These are phyloP conservation scores for Ophiostoma sp. DNA, from an alignment of 2,329 filamentous ascomycete species.

Conservation along the genomic window DNA sequence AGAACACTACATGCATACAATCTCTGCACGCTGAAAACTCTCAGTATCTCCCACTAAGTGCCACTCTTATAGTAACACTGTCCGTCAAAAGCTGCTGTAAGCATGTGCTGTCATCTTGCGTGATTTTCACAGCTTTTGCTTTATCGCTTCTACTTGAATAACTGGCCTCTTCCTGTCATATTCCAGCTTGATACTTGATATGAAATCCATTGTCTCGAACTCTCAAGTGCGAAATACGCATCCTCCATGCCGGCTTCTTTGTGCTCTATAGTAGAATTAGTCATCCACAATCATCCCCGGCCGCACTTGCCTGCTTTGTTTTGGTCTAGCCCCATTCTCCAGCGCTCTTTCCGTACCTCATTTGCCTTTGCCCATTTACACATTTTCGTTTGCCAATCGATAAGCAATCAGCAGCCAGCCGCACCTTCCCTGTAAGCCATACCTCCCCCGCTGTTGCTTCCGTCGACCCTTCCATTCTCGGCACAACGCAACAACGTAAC, in stretches of 20 bases:
- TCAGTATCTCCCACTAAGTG: neutral
- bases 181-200: too few species aligned
- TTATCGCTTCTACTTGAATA: neutral
- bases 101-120: neutral
- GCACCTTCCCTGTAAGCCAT: constrained; percentile 10
- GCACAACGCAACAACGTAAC: constrained; percentile 15
- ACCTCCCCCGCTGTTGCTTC: constrained; percentile 7
- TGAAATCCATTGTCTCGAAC: neutral
- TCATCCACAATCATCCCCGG: neutral
- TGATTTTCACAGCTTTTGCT: neutral
- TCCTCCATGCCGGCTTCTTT: neutral
- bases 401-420: constrained; percentile 16
- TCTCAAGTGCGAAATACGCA: neutral
- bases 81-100: neutral
- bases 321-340: neutral
- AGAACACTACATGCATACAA: too few species aligned
- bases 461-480: constrained; percentile 17
- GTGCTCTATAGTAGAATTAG: neutral
- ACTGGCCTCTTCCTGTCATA: too few species aligned
- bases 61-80: neutral
- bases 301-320: neutral
- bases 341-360: neutral
- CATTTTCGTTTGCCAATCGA: constrained; percentile 18
- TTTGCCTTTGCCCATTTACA: neutral
- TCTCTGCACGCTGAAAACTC: too few species aligned